Evolutionary conservation across 2,329 filamentous ascomycete genomes (phyloP).

Genomic region (Hypoxylon sp.): DNA sequence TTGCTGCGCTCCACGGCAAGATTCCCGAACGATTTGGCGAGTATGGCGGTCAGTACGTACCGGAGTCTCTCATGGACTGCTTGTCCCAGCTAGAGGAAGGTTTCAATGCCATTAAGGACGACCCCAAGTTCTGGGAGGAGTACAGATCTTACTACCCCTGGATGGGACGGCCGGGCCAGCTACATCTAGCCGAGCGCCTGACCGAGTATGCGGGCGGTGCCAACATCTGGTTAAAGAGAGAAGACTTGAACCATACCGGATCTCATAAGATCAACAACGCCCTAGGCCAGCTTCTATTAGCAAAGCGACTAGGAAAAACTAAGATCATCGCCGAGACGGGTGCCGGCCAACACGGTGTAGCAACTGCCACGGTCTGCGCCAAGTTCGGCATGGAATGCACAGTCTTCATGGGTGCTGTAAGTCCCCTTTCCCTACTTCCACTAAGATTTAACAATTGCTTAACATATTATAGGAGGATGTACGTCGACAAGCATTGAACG

Average conservation of each 20-base stretch:
- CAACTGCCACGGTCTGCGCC: constrained; percentile 95
- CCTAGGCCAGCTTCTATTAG: constrained; percentile 89
- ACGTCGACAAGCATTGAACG: constrained; percentile 92
- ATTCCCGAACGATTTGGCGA: constrained; percentile 91
- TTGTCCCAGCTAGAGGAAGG: constrained; percentile 88
- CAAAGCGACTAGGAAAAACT: constrained; percentile 87
- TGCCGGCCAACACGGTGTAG: constrained; percentile 96
- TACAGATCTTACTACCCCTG: constrained; percentile 95
- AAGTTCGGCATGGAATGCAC: constrained; percentile 99
- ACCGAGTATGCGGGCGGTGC: constrained; percentile 91
- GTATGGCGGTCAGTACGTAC: constrained; percentile 97
- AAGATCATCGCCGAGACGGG: constrained; percentile 98
- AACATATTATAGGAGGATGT: constrained; percentile 76
- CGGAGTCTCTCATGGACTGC: constrained; percentile 97
- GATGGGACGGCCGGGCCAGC: constrained; percentile 92
- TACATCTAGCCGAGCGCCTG: constrained; percentile 87
- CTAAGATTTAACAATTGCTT: constrained; percentile 9
- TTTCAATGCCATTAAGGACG: constrained; percentile 86
- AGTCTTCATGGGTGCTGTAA: constrained; percentile 91
- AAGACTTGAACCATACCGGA: constrained; percentile 97
- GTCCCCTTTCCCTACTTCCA: constrained; percentile 35
- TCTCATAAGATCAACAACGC: constrained; percentile 99
- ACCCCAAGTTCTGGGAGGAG: constrained; percentile 95
- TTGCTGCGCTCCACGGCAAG: constrained; percentile 81
- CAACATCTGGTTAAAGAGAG: constrained; percentile 97